Conservation (phyloP, 768 basidiomycete genomes). For the Tricholomella constricta region DNA sequence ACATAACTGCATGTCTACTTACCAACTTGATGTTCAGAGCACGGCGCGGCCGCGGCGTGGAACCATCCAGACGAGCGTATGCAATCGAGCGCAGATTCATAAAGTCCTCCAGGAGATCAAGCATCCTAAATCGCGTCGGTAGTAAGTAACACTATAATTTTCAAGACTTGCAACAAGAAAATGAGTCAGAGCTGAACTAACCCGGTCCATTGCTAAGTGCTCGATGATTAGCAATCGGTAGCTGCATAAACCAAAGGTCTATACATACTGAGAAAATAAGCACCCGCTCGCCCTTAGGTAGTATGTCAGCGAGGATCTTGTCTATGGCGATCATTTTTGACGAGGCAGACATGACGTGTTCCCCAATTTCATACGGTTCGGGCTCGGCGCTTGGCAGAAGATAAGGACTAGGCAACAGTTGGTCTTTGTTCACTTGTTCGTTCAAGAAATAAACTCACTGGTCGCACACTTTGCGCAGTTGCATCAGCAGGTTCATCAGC, state of each 20-base stretch:
- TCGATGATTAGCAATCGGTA: neutral
- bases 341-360: conserved; percentile 57
- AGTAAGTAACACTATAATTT: neutral
- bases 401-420: conserved; percentile 42
- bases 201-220: conserved; percentile 60
- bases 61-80: conserved; percentile 64
- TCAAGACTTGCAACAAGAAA: neutral
- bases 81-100: conserved; percentile 58
- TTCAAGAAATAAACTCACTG: too few species aligned
- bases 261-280: conserved; percentile 65
- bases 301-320: conserved; percentile 55
- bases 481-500: conserved; percentile 71
- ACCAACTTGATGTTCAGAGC: conserved; percentile 60
- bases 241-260: neutral
- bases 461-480: conserved; percentile 70
- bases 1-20: conserved; percentile 15
- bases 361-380: conserved; percentile 49
- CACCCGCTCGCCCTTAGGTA: conserved; percentile 63
- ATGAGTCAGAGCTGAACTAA: conserved; percentile 19
- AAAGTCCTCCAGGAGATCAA: conserved; percentile 70
- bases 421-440: too few species aligned
- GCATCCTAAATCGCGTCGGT: conserved; percentile 46
- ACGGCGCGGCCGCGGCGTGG: conserved; percentile 52
- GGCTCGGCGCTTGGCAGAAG: conserved; percentile 51
- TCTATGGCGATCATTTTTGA: conserved; percentile 59